phyloP scores from a whole-genome alignment of 2,329 filamentous ascomycete species.

The Talaromyces sp. region DNA sequence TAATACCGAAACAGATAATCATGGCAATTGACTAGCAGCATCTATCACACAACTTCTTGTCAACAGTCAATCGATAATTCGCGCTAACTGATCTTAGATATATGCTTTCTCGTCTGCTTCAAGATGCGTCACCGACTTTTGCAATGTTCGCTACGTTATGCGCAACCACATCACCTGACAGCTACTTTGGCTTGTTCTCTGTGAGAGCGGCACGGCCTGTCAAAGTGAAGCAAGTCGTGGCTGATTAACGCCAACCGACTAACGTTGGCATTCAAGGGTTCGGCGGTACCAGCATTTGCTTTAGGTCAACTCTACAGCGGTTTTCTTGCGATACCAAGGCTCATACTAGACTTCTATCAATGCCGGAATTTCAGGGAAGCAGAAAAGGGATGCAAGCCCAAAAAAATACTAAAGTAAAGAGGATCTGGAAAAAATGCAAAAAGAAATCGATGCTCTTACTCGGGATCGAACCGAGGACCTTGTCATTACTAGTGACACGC shows the following conservation, averaged over 20 bases:
- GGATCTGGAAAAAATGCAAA: neutral
- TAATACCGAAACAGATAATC: neutral
- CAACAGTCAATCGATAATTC: neutral
- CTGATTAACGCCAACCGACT: neutral
- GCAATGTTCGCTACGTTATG: neutral
- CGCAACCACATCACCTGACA: slow-evolving; percentile 1
- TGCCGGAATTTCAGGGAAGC: neutral
- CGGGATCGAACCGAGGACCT: slow-evolving; percentile 9
- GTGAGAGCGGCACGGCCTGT: neutral
- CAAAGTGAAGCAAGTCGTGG: slow-evolving; percentile 1
- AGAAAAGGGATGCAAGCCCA: neutral
- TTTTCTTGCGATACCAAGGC: neutral
- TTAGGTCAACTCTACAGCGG: neutral
- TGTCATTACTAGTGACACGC: slow-evolving; percentile 9
- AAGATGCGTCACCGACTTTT: slow-evolving; percentile 2
- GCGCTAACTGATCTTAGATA: neutral
- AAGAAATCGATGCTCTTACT: neutral
- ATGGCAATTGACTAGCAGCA: neutral
- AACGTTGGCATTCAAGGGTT: neutral
- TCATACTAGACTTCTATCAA: neutral
- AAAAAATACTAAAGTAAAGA: neutral
- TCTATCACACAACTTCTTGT: neutral
- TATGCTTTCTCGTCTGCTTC: neutral
- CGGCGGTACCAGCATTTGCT: neutral
- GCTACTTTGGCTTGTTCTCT: neutral